These are phyloP conservation scores for Mycena sanguinolenta DNA, from an alignment of 768 basidiomycete genomes.

Conservation along the genomic window DNA sequence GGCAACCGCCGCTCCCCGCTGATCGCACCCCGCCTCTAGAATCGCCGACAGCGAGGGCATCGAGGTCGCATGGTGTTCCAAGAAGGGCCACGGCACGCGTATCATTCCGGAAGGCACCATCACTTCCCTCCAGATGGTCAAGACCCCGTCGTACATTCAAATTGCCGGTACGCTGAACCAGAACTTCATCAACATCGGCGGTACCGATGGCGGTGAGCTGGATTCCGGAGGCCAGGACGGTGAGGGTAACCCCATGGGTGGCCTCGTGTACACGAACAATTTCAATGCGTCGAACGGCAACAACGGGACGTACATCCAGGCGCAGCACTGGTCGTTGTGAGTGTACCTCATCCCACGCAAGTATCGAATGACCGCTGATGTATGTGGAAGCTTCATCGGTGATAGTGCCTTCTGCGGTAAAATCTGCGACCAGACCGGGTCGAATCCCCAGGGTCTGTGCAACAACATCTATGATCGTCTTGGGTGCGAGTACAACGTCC, in stretches of 20 bases:
- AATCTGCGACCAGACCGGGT: slow-evolving; percentile 62
- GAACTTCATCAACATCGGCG: slow-evolving; percentile 30
- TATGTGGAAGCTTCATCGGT: slow-evolving; percentile 63
- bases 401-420: slow-evolving; percentile 64
- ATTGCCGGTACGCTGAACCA: slow-evolving; percentile 74
- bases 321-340: slow-evolving; percentile 64
- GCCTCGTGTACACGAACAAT: slow-evolving; percentile 61
- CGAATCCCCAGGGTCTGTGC: slow-evolving; percentile 54
- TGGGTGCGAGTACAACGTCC: slow-evolving; percentile 69
- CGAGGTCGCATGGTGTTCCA: slow-evolving; percentile 80
- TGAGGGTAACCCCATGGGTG: slow-evolving; percentile 72
- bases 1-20: background rate
- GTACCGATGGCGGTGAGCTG: slow-evolving; percentile 64
- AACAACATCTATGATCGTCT: slow-evolving; percentile 62
- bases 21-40: background rate
- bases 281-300: slow-evolving; percentile 52
- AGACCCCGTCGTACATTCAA: slow-evolving; percentile 66
- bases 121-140: slow-evolving; percentile 67
- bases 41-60: slow-evolving; percentile 73
- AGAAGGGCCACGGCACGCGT: slow-evolving; percentile 72
- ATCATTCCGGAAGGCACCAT: slow-evolving; percentile 71
- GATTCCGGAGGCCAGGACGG: slow-evolving; percentile 69
- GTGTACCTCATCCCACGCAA: slow-evolving; percentile 31
- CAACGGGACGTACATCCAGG: slow-evolving; percentile 56
- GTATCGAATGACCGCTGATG: background rate